Evolutionary conservation across 768 basidiomycete genomes (phyloP).

Genomic region (Rhizopogon sp.): DNA sequence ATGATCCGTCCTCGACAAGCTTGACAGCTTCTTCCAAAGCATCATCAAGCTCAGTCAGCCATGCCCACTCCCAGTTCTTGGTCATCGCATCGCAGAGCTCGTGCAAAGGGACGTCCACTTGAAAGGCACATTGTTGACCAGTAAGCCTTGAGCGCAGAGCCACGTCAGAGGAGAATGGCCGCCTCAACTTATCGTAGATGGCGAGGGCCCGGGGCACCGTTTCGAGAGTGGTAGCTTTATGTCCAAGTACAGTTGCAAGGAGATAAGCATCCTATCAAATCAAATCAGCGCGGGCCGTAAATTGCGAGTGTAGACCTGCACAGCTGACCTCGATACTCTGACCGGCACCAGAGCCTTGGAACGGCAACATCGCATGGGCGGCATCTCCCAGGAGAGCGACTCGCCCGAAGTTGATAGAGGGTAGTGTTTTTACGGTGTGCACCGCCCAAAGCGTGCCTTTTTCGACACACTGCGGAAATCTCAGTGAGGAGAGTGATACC

Average conservation of each 20-base stretch:
- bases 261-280: constrained; percentile 30
- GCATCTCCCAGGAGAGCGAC: constrained; percentile 46
- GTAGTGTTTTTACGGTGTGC: constrained; percentile 49
- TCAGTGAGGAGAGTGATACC: background rate
- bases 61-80: constrained; percentile 55
- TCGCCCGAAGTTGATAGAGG: constrained; percentile 43
- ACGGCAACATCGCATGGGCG: constrained; percentile 39
- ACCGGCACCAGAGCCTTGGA: constrained; percentile 41
- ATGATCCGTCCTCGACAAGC: constrained; percentile 6
- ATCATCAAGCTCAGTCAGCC: constrained; percentile 18
- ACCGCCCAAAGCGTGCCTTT: constrained; percentile 59
- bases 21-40: constrained; percentile 13
- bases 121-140: constrained; percentile 12
- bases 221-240: constrained; percentile 21
- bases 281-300: background rate
- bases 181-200: constrained; percentile 46
- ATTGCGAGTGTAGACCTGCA: background rate
- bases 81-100: constrained; percentile 37
- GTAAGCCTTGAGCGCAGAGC: constrained; percentile 17
- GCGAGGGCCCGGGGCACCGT: constrained; percentile 37
- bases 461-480: constrained; percentile 41
- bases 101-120: constrained; percentile 26
- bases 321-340: constrained; percentile 36
- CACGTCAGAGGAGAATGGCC: constrained; percentile 39
- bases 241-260: constrained; percentile 13